A percentile compares a stretch with the other conserved stretches of the same genome.
Evolutionary conservation across 2,329 filamentous ascomycete genomes (phyloP).

Genomic region (Microthyrium microscopicum): DNA sequence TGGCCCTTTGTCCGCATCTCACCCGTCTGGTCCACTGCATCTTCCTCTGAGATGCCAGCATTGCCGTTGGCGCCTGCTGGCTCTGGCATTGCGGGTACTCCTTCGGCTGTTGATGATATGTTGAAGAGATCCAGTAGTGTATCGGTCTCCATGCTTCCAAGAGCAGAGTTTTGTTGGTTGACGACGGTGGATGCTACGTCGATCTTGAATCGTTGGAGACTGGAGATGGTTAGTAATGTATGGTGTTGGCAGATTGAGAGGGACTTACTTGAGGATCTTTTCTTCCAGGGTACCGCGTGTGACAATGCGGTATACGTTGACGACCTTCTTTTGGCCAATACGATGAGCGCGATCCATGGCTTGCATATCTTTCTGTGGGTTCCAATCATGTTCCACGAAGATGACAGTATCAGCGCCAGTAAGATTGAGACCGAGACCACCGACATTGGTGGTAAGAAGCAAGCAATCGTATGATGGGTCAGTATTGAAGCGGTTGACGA

Average conservation of each 20-base stretch:
- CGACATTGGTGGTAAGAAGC: slow-evolving; percentile 85
- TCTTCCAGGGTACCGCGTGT: slow-evolving; percentile 92
- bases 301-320: slow-evolving; percentile 95
- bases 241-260: neutral
- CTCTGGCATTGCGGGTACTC: slow-evolving; percentile 38
- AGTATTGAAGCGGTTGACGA: slow-evolving; percentile 97
- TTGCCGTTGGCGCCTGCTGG: slow-evolving; percentile 40
- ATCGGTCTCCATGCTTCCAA: slow-evolving; percentile 94
- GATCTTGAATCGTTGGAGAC: slow-evolving; percentile 97
- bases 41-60: slow-evolving; percentile 55
- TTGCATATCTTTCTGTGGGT: slow-evolving; percentile 94
- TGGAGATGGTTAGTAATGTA: slow-evolving; percentile 20
- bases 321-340: slow-evolving; percentile 98
- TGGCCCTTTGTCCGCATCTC: slow-evolving; percentile 89
- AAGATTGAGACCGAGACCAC: slow-evolving; percentile 83
- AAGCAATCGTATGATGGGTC: slow-evolving; percentile 93
- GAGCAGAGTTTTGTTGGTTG: slow-evolving; percentile 93
- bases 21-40: slow-evolving; percentile 63
- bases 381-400: slow-evolving; percentile 99
- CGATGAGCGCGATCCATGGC: slow-evolving; percentile 98
- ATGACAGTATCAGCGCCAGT: slow-evolving; percentile 97
- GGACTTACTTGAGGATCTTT: slow-evolving; percentile 70
- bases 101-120: slow-evolving; percentile 40
- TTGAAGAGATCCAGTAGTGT: slow-evolving; percentile 96
- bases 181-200: slow-evolving; percentile 96